Evolutionary conservation across 1,284 basidiomycete genomes (phyloP).

Genomic region (Bjerkandera adusta): DNA sequence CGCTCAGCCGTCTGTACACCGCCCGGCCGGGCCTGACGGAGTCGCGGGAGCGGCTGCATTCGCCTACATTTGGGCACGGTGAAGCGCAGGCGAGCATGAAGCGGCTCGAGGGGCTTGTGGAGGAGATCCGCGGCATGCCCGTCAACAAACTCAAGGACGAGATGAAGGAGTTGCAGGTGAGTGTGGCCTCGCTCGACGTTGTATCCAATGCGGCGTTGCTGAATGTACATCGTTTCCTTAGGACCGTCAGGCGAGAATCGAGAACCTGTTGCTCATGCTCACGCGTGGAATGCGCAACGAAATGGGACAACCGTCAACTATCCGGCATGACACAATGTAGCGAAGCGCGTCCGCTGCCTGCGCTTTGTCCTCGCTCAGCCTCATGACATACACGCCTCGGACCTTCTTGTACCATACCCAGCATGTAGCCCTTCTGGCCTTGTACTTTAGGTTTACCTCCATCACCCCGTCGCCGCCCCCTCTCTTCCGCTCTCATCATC

Average conservation of each 20-base stretch:
- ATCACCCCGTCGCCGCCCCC: no score
- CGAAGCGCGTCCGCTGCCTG: no score
- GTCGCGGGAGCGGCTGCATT: slow-evolving; percentile 12
- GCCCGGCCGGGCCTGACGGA: slow-evolving; percentile 10
- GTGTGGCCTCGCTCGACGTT: slow-evolving; percentile 16
- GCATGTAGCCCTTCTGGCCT: no score
- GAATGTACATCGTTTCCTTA: slow-evolving; percentile 31
- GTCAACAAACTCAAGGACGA: slow-evolving; percentile 67
- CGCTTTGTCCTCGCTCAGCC: no score
- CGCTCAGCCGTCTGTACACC: slow-evolving; percentile 51
- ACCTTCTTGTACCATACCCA: no score
- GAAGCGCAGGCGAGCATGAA: slow-evolving; percentile 34
- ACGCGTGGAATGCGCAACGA: slow-evolving; percentile 46
- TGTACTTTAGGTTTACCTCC: no score
- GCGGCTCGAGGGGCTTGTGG: slow-evolving; percentile 57
- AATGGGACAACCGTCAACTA: slow-evolving; percentile 24
- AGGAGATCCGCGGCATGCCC: slow-evolving; percentile 60
- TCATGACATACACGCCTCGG: no score
- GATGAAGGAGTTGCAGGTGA: slow-evolving; percentile 77
- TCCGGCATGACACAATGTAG: slow-evolving; percentile 32
- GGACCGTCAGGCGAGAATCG: slow-evolving; percentile 79
- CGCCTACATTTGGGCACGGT: slow-evolving; percentile 1
- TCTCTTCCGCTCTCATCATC: no score
- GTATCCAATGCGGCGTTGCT: background rate
- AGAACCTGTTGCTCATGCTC: slow-evolving; percentile 56